These are phyloP conservation scores for Isoetes engelmannii DNA, from an alignment of 83 land plant species.

Conservation along the genomic window DNA sequence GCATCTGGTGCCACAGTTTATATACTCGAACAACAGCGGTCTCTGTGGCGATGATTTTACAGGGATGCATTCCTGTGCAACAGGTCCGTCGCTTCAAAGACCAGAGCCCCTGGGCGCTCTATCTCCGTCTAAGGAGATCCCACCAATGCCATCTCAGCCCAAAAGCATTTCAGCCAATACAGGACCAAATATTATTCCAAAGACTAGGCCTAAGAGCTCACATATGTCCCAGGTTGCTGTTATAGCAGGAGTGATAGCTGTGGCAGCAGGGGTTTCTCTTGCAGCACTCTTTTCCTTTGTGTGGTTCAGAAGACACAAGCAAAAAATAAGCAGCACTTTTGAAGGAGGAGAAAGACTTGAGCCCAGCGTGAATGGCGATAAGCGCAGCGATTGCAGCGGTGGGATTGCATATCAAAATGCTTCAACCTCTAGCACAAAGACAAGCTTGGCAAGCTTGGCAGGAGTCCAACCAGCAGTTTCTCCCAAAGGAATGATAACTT, in stretches of 20 bases:
- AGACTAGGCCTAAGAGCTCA: too few relatives aligned
- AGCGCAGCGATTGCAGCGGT: slow-evolving; percentile 39
- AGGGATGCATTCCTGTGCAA: slow-evolving; percentile 29
- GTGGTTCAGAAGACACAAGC: slow-evolving; percentile 58
- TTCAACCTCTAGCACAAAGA: slow-evolving; percentile 10
- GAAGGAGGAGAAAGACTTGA: slow-evolving; percentile 12
- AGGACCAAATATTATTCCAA: neutral
- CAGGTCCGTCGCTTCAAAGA: slow-evolving; percentile 8
- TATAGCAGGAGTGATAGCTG: slow-evolving; percentile 32
- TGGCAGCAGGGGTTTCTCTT: slow-evolving; percentile 23
- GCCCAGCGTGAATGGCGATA: slow-evolving; percentile 19
- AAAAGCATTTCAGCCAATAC: slow-evolving; percentile 21
- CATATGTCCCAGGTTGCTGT: slow-evolving; percentile 22
- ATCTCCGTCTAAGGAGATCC: slow-evolving; percentile 7
- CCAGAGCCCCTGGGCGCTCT: slow-evolving; percentile 41
- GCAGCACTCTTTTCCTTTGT: slow-evolving; percentile 32
- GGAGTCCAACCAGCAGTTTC: neutral
- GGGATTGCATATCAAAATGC: slow-evolving; percentile 49
- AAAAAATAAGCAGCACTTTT: slow-evolving; percentile 44
- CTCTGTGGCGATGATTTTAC: slow-evolving; percentile 56
- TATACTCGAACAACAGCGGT: slow-evolving; percentile 46
- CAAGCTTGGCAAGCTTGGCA: slow-evolving; percentile 16
- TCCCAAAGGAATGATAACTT: slow-evolving; percentile 6
- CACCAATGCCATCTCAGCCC: slow-evolving; percentile 11
- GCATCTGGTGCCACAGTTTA: slow-evolving; percentile 34